Conservation (phyloP, 2,329 filamentous ascomycete species). For the Ilyonectria sp. region DNA sequence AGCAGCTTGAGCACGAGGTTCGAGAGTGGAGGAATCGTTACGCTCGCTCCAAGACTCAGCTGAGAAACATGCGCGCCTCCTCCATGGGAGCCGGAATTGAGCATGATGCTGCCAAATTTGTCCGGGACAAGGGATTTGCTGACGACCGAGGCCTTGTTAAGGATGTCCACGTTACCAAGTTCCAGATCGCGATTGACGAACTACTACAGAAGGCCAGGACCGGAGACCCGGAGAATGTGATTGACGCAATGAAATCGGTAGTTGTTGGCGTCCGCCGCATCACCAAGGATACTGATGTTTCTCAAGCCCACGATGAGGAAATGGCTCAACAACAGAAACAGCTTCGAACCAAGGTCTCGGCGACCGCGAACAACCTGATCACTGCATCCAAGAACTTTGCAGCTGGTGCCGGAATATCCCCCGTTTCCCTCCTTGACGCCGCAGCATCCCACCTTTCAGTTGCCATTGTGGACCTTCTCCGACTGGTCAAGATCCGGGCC, state of each 20-base stretch:
- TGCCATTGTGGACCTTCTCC: slow-evolving; percentile 88
- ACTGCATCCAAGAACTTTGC: slow-evolving; percentile 95
- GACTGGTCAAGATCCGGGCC: slow-evolving; percentile 84
- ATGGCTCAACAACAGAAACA: slow-evolving; percentile 73
- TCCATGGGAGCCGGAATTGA: slow-evolving; percentile 81
- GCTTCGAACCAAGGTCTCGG: slow-evolving; percentile 87
- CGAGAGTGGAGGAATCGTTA: slow-evolving; percentile 94
- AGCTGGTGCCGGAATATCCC: slow-evolving; percentile 85
- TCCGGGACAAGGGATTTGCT: slow-evolving; percentile 77
- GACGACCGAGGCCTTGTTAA: slow-evolving; percentile 84
- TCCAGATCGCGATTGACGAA: slow-evolving; percentile 95
- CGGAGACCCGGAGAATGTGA: slow-evolving; percentile 80
- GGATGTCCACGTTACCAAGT: slow-evolving; percentile 94
- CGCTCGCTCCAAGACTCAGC: slow-evolving; percentile 87
- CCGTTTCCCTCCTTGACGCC: slow-evolving; percentile 93
- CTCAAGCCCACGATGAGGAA: slow-evolving; percentile 68
- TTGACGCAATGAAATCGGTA: slow-evolving; percentile 90
- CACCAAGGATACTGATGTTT: slow-evolving; percentile 82
- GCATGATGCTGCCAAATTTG: slow-evolving; percentile 77
- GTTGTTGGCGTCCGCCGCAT: slow-evolving; percentile 87
- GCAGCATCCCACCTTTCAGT: slow-evolving; percentile 92
- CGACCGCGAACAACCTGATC: slow-evolving; percentile 95
- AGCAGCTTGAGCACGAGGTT: slow-evolving; percentile 84
- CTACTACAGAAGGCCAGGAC: slow-evolving; percentile 83
- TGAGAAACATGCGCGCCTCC: slow-evolving; percentile 84